These are phyloP conservation scores for Abrus precatorius DNA, from an alignment of 306 rosid genomes.

Conservation along the genomic window DNA sequence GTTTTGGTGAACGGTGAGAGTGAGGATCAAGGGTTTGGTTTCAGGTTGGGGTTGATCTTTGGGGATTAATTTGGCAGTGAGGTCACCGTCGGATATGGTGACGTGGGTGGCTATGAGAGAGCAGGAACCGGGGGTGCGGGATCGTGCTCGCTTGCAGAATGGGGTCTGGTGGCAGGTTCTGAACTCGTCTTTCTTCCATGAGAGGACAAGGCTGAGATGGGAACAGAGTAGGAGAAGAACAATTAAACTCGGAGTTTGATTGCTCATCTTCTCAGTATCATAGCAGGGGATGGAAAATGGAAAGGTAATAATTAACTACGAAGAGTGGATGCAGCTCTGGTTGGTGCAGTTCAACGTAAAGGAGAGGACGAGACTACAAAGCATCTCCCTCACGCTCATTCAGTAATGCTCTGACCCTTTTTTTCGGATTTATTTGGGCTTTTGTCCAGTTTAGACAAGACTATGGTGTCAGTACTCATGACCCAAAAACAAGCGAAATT, in stretches of 20 bases:
- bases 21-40: slow-evolving; percentile 72
- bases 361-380: neutral
- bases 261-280: slow-evolving; percentile 49
- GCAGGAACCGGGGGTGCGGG: slow-evolving; percentile 68
- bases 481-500: too few species aligned
- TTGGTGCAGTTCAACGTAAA: neutral
- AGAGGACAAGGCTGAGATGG: slow-evolving; percentile 57
- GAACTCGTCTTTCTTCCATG: slow-evolving; percentile 96
- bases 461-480: neutral
- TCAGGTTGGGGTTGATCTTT: slow-evolving; percentile 36
- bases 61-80: slow-evolving; percentile 73
- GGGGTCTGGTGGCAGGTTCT: slow-evolving; percentile 92
- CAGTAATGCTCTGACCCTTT: neutral
- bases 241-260: slow-evolving; percentile 53
- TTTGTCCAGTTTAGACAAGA: neutral
- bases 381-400: neutral
- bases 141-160: slow-evolving; percentile 90
- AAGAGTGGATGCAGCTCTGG: neutral
- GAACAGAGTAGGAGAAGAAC: slow-evolving; percentile 55
- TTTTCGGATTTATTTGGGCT: neutral
- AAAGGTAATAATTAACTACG: neutral
- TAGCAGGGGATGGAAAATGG: slow-evolving; percentile 34
- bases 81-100: slow-evolving; percentile 73
- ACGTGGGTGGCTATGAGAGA: slow-evolving; percentile 67
- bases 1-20: slow-evolving; percentile 70